Base-by-base conservation (phyloP, 345 rosid species). In the Mallotus nudiflorus region DNA sequence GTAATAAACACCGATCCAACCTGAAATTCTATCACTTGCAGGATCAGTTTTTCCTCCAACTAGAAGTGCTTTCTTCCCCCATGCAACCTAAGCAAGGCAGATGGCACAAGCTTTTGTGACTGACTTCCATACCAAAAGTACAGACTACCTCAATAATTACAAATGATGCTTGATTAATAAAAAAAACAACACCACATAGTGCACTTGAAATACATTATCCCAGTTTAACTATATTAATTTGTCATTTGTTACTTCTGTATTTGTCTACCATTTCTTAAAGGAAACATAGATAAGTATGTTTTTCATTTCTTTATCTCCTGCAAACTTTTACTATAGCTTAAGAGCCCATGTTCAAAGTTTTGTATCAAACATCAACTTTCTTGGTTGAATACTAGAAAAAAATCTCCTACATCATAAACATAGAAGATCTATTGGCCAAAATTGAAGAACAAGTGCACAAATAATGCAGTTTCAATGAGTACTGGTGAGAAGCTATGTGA, bases 1-100 rank as follows among this genome's bases (percentile, higher is more conserved):
- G 48, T 49, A n/a, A 18, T 15, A 59, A 72, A 71, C 37, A 58
- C 20, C 67, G 19, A 65, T 56, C 70, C 65, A 72, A 95, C 99
- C 99, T 82, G 98, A 87, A 82, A 92, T 76, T 80, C 84, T 86
- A 62, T 95, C 98, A 74, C 76, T 85, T 39, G 80, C 82, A 55
- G 98, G 92, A 77, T 90, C 87, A 49, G 97, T 90, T 84, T 83
- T 92, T n/a, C 98, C 99, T 72, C 99, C 99, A 75, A 95, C 83
- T 45, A 95, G 78, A 49, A 95, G 87, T 60, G 82, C 90, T 68
- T 88, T 92, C 71, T 90, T 92, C 63, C 99, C 98, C 97, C 97
- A 95, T 66, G 98, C 89, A 73, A 95, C 90, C 99, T 95, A 62
- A 49, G 57, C 19, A 70, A 33, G 39, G 40, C 33, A 80, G 73